Evolutionary conservation across 495 filamentous ascomycete species (phyloP).

Genomic region (Sporormia fimetaria): DNA sequence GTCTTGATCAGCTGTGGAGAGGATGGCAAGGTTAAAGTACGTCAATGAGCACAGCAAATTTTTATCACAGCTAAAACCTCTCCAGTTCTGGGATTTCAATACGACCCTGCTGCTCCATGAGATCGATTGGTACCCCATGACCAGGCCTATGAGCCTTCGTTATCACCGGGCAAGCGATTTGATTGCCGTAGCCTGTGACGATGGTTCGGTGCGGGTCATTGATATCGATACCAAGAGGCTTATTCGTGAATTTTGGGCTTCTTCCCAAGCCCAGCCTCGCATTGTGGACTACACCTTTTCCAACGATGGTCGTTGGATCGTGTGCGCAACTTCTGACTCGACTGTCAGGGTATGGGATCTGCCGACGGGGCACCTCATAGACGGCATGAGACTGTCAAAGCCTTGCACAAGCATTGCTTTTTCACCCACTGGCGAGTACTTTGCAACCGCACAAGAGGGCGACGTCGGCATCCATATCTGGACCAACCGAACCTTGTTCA

Average conservation of each 20-base stretch:
- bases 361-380: slow-evolving; percentile 87
- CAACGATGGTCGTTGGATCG: slow-evolving; percentile 84
- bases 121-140: slow-evolving; percentile 74
- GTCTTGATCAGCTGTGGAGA: slow-evolving; percentile 71
- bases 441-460: slow-evolving; percentile 78
- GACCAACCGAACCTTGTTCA: slow-evolving; percentile 83
- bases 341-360: slow-evolving; percentile 87
- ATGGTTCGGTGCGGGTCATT: slow-evolving; percentile 74
- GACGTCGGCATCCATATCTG: slow-evolving; percentile 83
- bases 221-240: slow-evolving; percentile 83
- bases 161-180: slow-evolving; percentile 75
- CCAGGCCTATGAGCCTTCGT: slow-evolving; percentile 60
- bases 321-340: slow-evolving; percentile 75
- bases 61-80: slow-evolving; percentile 1
- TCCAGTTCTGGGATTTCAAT: slow-evolving; percentile 78
- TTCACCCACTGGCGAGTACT: slow-evolving; percentile 79
- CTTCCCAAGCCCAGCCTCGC: slow-evolving; percentile 10
- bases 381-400: slow-evolving; percentile 64
- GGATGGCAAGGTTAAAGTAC: slow-evolving; percentile 77
- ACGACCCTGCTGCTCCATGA: slow-evolving; percentile 67
- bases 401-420: slow-evolving; percentile 76
- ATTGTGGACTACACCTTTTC: slow-evolving; percentile 55
- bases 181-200: slow-evolving; percentile 80
- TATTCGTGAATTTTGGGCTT: slow-evolving; percentile 74
- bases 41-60: neutral